Conservation (phyloP, 352 stramenopile genomes). For the Thraustochytrium sp. region DNA sequence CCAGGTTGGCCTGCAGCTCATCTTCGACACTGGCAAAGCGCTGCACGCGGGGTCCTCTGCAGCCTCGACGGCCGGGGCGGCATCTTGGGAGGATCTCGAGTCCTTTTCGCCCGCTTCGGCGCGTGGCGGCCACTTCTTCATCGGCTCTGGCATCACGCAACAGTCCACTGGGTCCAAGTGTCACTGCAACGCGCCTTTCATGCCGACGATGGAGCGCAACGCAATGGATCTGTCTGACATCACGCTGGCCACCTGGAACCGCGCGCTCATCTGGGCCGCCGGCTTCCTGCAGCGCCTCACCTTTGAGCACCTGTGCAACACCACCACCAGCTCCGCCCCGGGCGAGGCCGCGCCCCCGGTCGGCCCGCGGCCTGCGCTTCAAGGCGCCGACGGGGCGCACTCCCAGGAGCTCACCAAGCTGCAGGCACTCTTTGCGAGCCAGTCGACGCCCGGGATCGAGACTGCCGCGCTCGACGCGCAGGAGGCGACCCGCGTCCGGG, state of each 20-base stretch:
- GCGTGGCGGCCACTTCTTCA: constrained; percentile 57
- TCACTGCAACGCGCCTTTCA: constrained; percentile 58
- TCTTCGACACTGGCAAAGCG: constrained; percentile 51
- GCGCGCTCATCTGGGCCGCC: constrained; percentile 10
- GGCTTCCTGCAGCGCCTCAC: constrained; percentile 11
- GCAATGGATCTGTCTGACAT: constrained; percentile 62
- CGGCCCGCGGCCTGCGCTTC: no score
- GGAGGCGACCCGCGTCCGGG: background rate
- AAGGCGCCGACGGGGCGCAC: no score
- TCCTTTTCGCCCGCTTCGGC: constrained; percentile 56
- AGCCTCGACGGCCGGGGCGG: no score
- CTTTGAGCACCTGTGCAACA: constrained; percentile 32
- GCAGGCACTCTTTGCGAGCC: background rate
- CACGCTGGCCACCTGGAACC: constrained; percentile 49
- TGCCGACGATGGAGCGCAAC: constrained; percentile 64
- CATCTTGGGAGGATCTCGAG: constrained; percentile 22
- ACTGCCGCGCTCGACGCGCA: background rate
- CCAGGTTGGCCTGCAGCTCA: constrained; percentile 57
- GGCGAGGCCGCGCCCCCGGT: background rate
- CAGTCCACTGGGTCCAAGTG: constrained; percentile 61
- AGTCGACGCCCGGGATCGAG: background rate
- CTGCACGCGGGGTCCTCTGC: background rate
- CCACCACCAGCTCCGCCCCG: no score
- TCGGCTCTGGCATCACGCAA: constrained; percentile 60
- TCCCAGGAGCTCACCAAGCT: background rate